A percentile compares a stretch with the other conserved stretches of the same genome.
These are phyloP conservation scores for Middelhovenomyces tepae DNA, from an alignment of 805 yeast genomes.

Conservation along the genomic window DNA sequence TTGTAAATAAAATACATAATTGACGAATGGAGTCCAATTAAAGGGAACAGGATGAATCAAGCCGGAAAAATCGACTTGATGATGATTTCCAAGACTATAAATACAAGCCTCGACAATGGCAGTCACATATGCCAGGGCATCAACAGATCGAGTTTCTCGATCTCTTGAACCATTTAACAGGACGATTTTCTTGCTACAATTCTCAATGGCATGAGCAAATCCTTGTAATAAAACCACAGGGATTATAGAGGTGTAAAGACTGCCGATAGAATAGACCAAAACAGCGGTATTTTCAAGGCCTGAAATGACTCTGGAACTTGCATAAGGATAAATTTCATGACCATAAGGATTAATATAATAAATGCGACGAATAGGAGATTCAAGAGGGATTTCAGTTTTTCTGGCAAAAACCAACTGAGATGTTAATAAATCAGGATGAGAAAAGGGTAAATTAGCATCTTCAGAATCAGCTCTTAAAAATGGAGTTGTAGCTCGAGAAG, in stretches of 20 bases:
- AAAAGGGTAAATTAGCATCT: slow-evolving; percentile 61
- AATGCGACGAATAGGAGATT: slow-evolving; percentile 63
- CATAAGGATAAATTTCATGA: slow-evolving; percentile 71
- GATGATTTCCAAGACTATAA: slow-evolving; percentile 33
- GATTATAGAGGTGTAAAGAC: slow-evolving; percentile 76
- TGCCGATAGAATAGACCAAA: slow-evolving; percentile 68
- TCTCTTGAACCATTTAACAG: slow-evolving; percentile 68
- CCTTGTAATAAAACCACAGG: slow-evolving; percentile 73
- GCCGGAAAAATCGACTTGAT: neutral
- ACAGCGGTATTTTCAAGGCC: slow-evolving; percentile 39
- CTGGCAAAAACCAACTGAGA: slow-evolving; percentile 72
- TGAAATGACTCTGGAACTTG: slow-evolving; percentile 52
- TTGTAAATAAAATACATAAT: slow-evolving; percentile 1
- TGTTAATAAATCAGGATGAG: slow-evolving; percentile 65
- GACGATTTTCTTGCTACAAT: slow-evolving; percentile 33
- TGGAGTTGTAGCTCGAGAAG: slow-evolving; percentile 7
- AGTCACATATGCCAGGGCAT: slow-evolving; percentile 49
- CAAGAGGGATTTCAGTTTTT: slow-evolving; percentile 44
- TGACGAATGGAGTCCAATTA: slow-evolving; percentile 1
- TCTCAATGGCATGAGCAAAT: slow-evolving; percentile 51
- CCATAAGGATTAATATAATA: slow-evolving; percentile 83
- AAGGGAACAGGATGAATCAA: neutral
- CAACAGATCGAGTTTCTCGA: slow-evolving; percentile 68
- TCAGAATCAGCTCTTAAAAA: slow-evolving; percentile 30
- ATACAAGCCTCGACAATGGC: slow-evolving; percentile 47